Evolutionary conservation across 345 rosid genomes (phyloP), one percentile per base, ranked within the genome.

Genomic region (Turnera subulata): DNA sequence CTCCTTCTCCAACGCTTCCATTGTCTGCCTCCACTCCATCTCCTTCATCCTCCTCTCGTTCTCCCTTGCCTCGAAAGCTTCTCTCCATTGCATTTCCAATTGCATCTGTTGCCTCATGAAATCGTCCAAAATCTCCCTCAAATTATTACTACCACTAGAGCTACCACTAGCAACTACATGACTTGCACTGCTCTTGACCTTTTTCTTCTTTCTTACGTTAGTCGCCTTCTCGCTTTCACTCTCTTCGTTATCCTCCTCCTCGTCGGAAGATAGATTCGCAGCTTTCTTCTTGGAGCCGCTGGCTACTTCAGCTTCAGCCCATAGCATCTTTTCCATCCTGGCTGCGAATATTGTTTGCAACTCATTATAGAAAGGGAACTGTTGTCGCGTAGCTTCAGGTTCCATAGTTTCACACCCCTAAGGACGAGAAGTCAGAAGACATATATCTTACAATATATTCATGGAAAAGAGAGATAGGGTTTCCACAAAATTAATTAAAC

Each of bases 401-500:
- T 93, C 99, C 80, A 82, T 72, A 1, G 88, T 85, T 76, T 87
- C 91, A 52, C 85, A 86, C 50, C 99, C 99, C 99, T 93, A 29
- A 47, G 19, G 52, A 25, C 20, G 23, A 23, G 6, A 47, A 42
- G 35, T n/a, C 33, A 12, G 18, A 25, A 29, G n/a, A n/a, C n/a
- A 52, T 25, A 23, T 38, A 25, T 17, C 22, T 59, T 21, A 16
- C n/a, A 29, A 5, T 5, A 50, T 39, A 39, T 15, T 5, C 33
- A n/a, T n/a, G n/a, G n/a, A n/a, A n/a, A 55, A 1, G 53, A 13
- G 35, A 3, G 35, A 20, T 68, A 72, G 64, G 77, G 75, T 72
- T 56, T 70, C 21, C 19, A 25, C 14, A 32, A 37, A 29, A 29
- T 29, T 8, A 29, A 29, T 29, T 3, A 29, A 8, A 29, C 35